Base-by-base conservation (phyloP, 2,329 filamentous ascomycete species). In the Fusarium camptoceras region DNA sequence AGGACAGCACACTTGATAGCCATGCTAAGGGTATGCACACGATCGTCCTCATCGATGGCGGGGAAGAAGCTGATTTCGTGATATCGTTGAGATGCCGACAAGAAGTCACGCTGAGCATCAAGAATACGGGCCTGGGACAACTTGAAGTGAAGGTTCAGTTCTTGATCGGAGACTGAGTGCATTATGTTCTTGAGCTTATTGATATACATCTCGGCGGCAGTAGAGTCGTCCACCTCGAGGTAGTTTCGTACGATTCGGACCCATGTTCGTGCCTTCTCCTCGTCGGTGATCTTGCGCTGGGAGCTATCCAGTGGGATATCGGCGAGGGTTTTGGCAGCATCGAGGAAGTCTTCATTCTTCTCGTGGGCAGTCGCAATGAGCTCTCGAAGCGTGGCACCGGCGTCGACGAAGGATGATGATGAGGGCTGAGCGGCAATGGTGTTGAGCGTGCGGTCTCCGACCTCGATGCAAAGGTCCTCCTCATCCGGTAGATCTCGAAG, bases 141-240 rank as follows among this genome's bases (percentile, higher is more conserved):
- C 75, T 93, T 89, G 82, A 98, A 99, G 81, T 95, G 91, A 53
- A 98, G 85, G 73, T 89, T 89, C 48, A 95, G 85, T 65, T 92
- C 88, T 41, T 90, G 87, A 78, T 97, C 90, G 30, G 87, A 82
- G 31, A 97, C 89, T 68, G 88, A 90, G 83, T 93, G 89, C 78
- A 97, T 94, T 72, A 98, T 86, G 77, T 96, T 95, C 83, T 98
- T 98, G 80, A 97, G 92, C 80, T 95, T 94, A 85, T 98, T 98
- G 75, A 99, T 87, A 78, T 94, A 97, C 42, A 87, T 88, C 78
- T 97, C 94, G 43, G 96, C 96, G 37, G 88, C 87, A 2, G 91
- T 94, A 11, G 93, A 92, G 81, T 98, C 94, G 78, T 97, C 95
- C 49, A 94, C 93, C 83, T 99, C 95, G 67, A 99, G 88, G 78